Evolutionary conservation across 108 stramenopile genomes (phyloP), one percentile per base, ranked within the genome.

Genomic region (Fistulifera pelliculosa): DNA sequence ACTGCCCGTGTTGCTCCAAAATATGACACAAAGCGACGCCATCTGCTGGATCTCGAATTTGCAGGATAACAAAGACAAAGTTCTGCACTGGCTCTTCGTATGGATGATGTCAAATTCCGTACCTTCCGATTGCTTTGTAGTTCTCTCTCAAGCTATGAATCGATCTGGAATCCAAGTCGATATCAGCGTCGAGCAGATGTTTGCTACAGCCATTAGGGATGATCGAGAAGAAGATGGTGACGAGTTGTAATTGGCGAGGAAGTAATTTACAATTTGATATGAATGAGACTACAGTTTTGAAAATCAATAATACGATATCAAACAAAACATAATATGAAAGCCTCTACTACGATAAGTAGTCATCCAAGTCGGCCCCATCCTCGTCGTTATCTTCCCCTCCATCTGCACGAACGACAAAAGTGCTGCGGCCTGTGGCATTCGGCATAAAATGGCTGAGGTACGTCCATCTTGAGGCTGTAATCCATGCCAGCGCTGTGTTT

Each of bases 391-490:
- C 91, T 50, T 90, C 84, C 61, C 31, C 31, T 97, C 98, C 90
- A 94, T 93, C 54, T 90, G 82, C 31, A 89, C 90, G 63, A 99
- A 99, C n/a, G 90, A 86, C 50, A 99, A 77, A 98, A 99, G 64
- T 99, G 97, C 40, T 93, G 88, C 40, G 99, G 96, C 15, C 99
- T 81, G 60, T 98, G 99, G 50, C 80, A 75, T 66, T 96, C 97
- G 26, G 93, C 85, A 58, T 98, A 99, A 61, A 96, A 99, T 38
- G 71, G 74, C 59, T 89, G 81, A 4, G 92, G 92, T 42, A 71
- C 70, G 62, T 90, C 97, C 62, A 98, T 77, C 56, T 83, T 90
- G 59, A 99, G 64, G 27, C 65, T 41, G 39, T 97, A 99, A 41
- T 94, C 79, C 97, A 98, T 97, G 25, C 81, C 79, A 17, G 59